Evolutionary conservation across 73 alveolate genomes (phyloP), one percentile per base, ranked within the genome.

Genomic region (Uronychia binucleata): DNA sequence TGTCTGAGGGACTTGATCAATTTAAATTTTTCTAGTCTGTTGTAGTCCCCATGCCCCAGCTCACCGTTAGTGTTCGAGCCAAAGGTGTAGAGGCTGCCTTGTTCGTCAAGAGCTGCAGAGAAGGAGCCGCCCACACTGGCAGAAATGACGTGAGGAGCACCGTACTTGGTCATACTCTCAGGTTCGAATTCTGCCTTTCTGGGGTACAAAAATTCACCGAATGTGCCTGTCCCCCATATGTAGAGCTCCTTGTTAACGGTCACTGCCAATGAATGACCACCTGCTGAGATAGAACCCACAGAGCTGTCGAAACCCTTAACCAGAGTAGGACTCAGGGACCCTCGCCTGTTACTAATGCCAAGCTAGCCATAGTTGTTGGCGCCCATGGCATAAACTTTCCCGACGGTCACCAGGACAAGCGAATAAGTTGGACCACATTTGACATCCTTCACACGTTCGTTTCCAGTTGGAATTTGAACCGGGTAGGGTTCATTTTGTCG

Each of bases 221-320:
- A 96, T 46, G 93, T 93, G 30, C 91, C 93, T 57, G 91, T 79
- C 0, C 99, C 99, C 98, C 99, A 97, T 11, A 97, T 83, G 85
- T 88, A 95, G 26, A 92, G 94, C 32, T 86, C 93, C 19, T 98
- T 98, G 32, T 95, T 93, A 31, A 59, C 83, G n/a, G 95, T 88
- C 28, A 97, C 80, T 14, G 96, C 97, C 46, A 93, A 92, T 74
- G 98, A 78, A 88, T 97, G 99, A 58, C 95, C 89, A 19, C 99
- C 98, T 76, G 99, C 97, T 0, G 98, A 84, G 5, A 97, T 86
- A 76, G 82, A 78, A 0, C 75, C 80, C 19, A 46, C 77, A 27
- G 31, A 35, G 58, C 86, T 77, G 1, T 87, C 93, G 29, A 87
- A 79, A 29, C 80, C 77, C 26, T 31, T 31, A n/a, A 87, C 84